Conservation (phyloP, 75 land plant genomes). For the Sequoiadendron giganteum region DNA sequence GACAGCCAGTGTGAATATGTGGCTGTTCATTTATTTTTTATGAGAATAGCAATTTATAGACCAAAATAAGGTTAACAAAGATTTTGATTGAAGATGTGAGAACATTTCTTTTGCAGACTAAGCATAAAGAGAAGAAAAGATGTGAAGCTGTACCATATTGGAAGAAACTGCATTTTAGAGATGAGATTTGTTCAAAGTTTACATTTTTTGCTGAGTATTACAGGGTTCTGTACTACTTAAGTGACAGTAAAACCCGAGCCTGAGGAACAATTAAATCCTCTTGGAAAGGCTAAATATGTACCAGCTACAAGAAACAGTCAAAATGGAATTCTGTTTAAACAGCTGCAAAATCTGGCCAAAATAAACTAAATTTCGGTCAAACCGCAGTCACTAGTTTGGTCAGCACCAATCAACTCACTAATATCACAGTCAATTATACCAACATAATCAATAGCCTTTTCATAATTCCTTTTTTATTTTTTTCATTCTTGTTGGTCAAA, state of each 20-base stretch:
- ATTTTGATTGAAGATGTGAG: background rate
- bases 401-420: background rate
- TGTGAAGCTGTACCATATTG: background rate
- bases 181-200: background rate
- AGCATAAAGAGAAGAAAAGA: background rate
- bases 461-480: background rate
- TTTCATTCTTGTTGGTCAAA: background rate
- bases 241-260: background rate
- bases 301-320: background rate
- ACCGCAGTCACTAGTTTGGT: background rate
- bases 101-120: background rate
- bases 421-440: background rate
- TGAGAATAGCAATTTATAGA: background rate
- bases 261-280: background rate
- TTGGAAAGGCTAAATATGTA: background rate
- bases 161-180: background rate
- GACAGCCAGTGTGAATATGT: background rate
- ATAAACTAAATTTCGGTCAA: background rate
- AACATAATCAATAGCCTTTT: background rate
- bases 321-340: background rate
- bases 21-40: background rate
- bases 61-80: background rate
- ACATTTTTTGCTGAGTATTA: background rate
- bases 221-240: background rate
- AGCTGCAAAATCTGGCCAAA: background rate